phyloP scores from a whole-genome alignment of 805 yeast genomes.

The Saccharomycodes ludwigii region DNA sequence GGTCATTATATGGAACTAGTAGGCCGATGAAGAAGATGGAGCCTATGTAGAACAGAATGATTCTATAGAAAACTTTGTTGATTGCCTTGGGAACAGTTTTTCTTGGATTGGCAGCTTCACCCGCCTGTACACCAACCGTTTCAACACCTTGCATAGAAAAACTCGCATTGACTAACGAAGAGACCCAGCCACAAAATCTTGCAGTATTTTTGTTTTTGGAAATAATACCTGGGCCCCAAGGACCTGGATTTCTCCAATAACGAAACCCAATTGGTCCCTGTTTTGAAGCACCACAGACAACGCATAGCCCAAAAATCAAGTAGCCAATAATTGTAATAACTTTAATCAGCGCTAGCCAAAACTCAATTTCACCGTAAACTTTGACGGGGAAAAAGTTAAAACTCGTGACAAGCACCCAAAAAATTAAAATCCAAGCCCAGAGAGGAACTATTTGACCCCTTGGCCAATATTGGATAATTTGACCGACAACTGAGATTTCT shows the following conservation, averaged over 20 bases:
- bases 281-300: conserved; percentile 65
- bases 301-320: conserved; percentile 49
- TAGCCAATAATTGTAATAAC: conserved; percentile 63
- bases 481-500: conserved; percentile 62
- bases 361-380: conserved; percentile 64
- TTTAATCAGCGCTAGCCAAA: conserved; percentile 59
- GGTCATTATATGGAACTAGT: conserved; percentile 58
- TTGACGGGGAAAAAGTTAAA: conserved; percentile 56
- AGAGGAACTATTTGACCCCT: conserved; percentile 52
- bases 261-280: conserved; percentile 67
- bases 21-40: conserved; percentile 60
- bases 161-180: conserved; percentile 60
- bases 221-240: conserved; percentile 56
- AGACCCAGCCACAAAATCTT: conserved; percentile 57
- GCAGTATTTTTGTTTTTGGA: conserved; percentile 38
- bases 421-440: conserved; percentile 62
- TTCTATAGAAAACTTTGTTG: conserved; percentile 55
- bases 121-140: conserved; percentile 62
- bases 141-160: conserved; percentile 77
- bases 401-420: conserved; percentile 41
- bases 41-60: conserved; percentile 50
- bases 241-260: conserved; percentile 72
- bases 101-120: conserved; percentile 61
- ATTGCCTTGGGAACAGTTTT: conserved; percentile 63
- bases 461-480: conserved; percentile 55